These are phyloP conservation scores for Colletotrichum musae DNA, from an alignment of 2,329 filamentous ascomycete genomes.

Conservation along the genomic window DNA sequence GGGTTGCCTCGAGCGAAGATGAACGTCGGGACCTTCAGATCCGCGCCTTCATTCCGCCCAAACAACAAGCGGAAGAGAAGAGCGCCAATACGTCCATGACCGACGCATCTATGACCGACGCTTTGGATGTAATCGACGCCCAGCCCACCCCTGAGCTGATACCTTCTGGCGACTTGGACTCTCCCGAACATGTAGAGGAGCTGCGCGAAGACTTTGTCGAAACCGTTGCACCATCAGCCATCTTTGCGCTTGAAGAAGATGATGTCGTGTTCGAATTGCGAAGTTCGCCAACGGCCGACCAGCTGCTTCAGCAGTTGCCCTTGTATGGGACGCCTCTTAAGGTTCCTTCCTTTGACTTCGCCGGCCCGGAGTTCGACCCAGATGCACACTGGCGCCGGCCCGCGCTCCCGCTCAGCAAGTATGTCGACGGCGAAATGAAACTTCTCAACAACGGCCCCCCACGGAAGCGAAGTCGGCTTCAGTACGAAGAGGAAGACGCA, in stretches of 20 bases:
- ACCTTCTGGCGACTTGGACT: constrained; percentile 74
- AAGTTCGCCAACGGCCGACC: constrained; percentile 81
- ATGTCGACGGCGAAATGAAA: constrained; percentile 84
- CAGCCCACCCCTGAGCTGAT: constrained; percentile 79
- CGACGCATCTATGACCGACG: constrained; percentile 46
- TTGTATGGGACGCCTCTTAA: constrained; percentile 79
- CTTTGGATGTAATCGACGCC: constrained; percentile 52
- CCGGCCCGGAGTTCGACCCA: constrained; percentile 71
- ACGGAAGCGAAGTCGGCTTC: constrained; percentile 85
- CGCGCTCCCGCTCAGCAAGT: constrained; percentile 89
- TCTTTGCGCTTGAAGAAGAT: constrained; percentile 86
- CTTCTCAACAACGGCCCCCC: constrained; percentile 76
- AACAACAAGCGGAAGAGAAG: constrained; percentile 46
- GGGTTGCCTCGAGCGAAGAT: constrained; percentile 76
- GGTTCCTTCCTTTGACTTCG: constrained; percentile 70
- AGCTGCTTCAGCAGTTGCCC: constrained; percentile 84
- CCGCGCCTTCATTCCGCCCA: constrained; percentile 65
- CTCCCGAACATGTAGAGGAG: constrained; percentile 61
- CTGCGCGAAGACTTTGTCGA: constrained; percentile 58
- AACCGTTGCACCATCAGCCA: constrained; percentile 78
- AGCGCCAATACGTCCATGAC: constrained; percentile 53
- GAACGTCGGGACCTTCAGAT: constrained; percentile 80
- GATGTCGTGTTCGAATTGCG: constrained; percentile 86
- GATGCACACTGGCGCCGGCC: constrained; percentile 82
- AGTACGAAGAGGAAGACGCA: constrained; percentile 82